phyloP scores from a whole-genome alignment of 441 rosid genomes.

The Adansonia madagascariensis region DNA sequence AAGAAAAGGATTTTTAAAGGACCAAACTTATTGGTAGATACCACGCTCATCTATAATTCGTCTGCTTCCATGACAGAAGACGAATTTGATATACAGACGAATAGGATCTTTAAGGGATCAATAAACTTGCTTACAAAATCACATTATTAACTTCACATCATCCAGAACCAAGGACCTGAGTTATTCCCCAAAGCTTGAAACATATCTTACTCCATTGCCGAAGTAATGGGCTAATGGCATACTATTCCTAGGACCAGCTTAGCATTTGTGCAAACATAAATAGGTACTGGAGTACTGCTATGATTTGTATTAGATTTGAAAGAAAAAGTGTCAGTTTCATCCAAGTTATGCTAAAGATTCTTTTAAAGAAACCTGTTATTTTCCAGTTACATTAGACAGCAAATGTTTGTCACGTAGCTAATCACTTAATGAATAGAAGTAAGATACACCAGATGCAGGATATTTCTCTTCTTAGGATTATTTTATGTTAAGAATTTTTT shows the following conservation, averaged over 20 bases:
- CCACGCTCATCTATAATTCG: neutral
- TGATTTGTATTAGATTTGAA: neutral
- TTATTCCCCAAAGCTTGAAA: neutral
- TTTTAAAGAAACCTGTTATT: neutral
- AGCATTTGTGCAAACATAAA: neutral
- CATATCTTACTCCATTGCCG: too few relatives aligned
- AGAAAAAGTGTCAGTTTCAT: neutral
- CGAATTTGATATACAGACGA: neutral
- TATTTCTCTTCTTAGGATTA: neutral
- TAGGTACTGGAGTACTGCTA: neutral
- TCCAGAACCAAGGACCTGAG: neutral
- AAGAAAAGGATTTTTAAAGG: neutral
- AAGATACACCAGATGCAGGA: neutral
- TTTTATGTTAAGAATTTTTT: neutral
- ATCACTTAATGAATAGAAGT: neutral
- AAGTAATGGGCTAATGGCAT: neutral
- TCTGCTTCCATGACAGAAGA: neutral
- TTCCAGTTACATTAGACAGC: neutral
- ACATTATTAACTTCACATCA: constrained; percentile 6
- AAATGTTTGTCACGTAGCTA: constrained; percentile 1
- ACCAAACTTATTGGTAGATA: neutral
- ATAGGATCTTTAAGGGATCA: neutral
- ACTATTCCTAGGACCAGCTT: neutral
- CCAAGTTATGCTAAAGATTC: neutral
- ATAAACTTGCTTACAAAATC: neutral